Evolutionary conservation across 1,284 basidiomycete genomes (phyloP).

Genomic region (Puccinia novopanici): DNA sequence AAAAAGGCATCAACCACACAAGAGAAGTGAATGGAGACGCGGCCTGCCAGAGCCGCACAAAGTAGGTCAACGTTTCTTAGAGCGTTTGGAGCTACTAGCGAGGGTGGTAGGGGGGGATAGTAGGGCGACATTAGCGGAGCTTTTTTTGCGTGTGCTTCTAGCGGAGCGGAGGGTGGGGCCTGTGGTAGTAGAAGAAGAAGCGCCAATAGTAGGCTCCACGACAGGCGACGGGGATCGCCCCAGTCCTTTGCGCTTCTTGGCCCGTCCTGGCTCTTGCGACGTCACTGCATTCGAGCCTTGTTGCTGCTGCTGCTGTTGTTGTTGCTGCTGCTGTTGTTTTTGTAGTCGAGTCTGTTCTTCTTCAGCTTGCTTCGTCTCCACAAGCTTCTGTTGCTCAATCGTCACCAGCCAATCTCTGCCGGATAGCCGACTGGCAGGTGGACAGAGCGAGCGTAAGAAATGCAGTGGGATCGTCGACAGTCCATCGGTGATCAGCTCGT

Average conservation of each 20-base stretch:
- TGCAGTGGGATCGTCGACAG: slow-evolving; percentile 46
- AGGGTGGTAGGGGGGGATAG: not conserved
- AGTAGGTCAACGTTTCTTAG: slow-evolving; percentile 28
- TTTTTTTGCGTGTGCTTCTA: slow-evolving; percentile 41
- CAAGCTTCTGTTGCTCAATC: slow-evolving; percentile 19
- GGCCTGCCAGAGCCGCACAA: no score
- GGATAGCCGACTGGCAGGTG: slow-evolving; percentile 31
- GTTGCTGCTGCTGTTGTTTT: slow-evolving; percentile 20
- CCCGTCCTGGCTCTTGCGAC: slow-evolving; percentile 7
- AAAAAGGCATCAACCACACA: no score
- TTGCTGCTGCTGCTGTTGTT: slow-evolving; percentile 11
- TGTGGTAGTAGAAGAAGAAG: slow-evolving; percentile 1
- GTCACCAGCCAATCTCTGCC: slow-evolving; percentile 18
- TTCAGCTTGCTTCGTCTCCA: slow-evolving; percentile 2
- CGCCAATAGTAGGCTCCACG: not conserved
- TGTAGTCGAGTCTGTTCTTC: not conserved
- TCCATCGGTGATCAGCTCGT: slow-evolving; percentile 47
- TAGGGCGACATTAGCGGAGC: not conserved
- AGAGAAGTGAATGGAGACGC: no score
- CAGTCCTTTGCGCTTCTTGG: slow-evolving; percentile 40
- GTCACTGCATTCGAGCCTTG: not conserved
- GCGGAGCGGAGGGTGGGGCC: slow-evolving; percentile 47
- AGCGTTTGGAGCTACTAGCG: slow-evolving; percentile 3
- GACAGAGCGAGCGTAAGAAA: slow-evolving; percentile 49
- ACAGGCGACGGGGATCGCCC: not conserved